phyloP scores from a whole-genome alignment of 2,329 filamentous ascomycete species.

The Seiridium cupressi region DNA sequence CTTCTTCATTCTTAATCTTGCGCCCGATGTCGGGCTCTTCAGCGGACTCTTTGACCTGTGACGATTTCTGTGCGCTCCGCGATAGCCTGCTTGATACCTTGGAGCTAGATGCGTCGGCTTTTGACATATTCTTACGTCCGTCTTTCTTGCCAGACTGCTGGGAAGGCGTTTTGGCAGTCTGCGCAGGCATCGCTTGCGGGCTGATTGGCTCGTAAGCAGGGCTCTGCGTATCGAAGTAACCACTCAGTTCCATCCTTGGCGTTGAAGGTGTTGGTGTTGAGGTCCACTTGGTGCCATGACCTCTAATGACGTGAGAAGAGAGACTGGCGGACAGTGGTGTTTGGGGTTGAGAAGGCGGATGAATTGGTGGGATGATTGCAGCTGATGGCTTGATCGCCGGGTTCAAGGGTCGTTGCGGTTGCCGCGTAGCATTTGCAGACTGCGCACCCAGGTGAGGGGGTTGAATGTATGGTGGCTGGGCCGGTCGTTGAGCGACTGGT shows the following conservation, averaged over 20 bases:
- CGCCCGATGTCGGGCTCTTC: slow-evolving; percentile 39
- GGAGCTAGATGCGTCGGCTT: slow-evolving; percentile 18
- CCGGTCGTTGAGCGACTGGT: slow-evolving; percentile 4
- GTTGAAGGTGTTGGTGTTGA: slow-evolving; percentile 57
- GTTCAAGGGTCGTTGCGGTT: slow-evolving; percentile 19
- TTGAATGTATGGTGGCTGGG: slow-evolving; percentile 6
- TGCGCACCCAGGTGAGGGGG: slow-evolving; percentile 21
- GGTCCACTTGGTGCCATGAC: slow-evolving; percentile 58
- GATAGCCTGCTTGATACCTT: slow-evolving; percentile 31
- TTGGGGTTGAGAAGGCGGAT: slow-evolving; percentile 16
- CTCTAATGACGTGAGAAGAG: slow-evolving; percentile 27
- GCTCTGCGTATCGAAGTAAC: slow-evolving; percentile 42
- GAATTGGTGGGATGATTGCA: slow-evolving; percentile 15
- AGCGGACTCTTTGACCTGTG: slow-evolving; percentile 46
- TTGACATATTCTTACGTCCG: slow-evolving; percentile 25
- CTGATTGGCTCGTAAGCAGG: slow-evolving; percentile 60
- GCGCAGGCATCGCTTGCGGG: slow-evolving; percentile 42
- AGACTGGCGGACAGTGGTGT: slow-evolving; percentile 19
- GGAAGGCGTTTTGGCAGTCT: slow-evolving; percentile 32
- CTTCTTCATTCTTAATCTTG: slow-evolving; percentile 59
- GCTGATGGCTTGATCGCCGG: slow-evolving; percentile 19
- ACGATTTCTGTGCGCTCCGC: slow-evolving; percentile 34
- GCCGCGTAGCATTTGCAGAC: slow-evolving; percentile 7
- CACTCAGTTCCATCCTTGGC: slow-evolving; percentile 35
- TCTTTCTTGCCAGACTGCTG: slow-evolving; percentile 32